These are phyloP conservation scores for Septoria petroselini DNA, from an alignment of 2,329 filamentous ascomycete species.

Conservation along the genomic window DNA sequence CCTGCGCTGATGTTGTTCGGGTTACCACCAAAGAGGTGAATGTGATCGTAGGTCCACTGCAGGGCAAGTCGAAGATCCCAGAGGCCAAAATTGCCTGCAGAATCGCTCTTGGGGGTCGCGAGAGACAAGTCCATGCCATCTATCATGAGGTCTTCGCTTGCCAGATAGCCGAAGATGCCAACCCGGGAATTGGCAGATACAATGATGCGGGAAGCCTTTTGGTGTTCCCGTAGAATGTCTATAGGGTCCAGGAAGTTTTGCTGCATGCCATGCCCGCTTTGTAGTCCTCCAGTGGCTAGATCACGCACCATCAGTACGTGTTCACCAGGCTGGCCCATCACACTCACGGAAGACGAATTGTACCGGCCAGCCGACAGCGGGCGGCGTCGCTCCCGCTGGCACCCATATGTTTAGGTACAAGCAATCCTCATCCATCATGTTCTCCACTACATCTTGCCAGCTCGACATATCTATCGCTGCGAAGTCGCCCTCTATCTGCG, in stretches of 20 bases:
- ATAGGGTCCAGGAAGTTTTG: constrained; percentile 21
- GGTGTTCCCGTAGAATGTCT: constrained; percentile 23
- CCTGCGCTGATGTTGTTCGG: constrained; percentile 51
- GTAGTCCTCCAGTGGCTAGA: constrained; percentile 14
- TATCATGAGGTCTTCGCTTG: constrained; percentile 37
- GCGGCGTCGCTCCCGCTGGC: constrained; percentile 19
- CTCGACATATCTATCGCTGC: constrained; percentile 8
- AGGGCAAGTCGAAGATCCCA: constrained; percentile 57
- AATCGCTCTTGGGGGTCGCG: constrained; percentile 6
- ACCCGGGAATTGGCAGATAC: constrained; percentile 38
- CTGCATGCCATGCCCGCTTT: constrained; percentile 19
- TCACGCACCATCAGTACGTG: neutral
- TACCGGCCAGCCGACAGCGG: constrained; percentile 21
- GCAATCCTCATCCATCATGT: constrained; percentile 23
- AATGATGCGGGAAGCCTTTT: constrained; percentile 27
- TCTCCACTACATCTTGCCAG: constrained; percentile 15
- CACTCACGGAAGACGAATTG: constrained; percentile 21
- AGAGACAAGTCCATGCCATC: constrained; percentile 16
- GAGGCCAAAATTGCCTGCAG: constrained; percentile 49
- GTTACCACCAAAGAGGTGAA: constrained; percentile 52
- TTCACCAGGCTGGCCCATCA: neutral
- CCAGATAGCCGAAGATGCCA: constrained; percentile 43
- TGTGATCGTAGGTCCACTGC: constrained; percentile 54
- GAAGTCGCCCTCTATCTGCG: constrained; percentile 13
- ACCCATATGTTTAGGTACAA: constrained; percentile 25